Percentiles rank a stretch among this genome's conserved stretches.
Conservation (phyloP, 257 asterid species). For the Agastache rugosa region DNA sequence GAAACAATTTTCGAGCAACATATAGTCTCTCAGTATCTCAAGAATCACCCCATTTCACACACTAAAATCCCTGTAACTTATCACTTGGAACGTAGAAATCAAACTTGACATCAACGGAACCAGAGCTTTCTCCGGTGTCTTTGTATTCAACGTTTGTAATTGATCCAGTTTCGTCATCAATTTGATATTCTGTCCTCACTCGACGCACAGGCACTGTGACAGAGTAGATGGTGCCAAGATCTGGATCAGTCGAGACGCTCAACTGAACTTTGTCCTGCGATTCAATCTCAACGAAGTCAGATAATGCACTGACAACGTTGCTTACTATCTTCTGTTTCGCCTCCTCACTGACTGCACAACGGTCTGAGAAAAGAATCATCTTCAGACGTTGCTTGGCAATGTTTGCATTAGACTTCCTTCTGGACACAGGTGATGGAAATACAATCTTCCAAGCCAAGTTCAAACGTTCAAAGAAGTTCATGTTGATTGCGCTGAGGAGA, state of each 20-base stretch:
- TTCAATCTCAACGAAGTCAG: conserved; percentile 94
- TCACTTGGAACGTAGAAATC: conserved; percentile 86
- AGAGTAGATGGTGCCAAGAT: conserved; percentile 83
- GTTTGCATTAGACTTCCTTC: conserved; percentile 78
- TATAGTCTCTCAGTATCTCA: conserved; percentile 10
- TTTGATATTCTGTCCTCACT: conserved; percentile 68
- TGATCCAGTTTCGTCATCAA: conserved; percentile 73
- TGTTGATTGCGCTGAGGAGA: conserved; percentile 67
- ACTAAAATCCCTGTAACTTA: conserved; percentile 40
- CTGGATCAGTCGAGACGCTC: conserved; percentile 87
- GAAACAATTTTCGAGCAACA: conserved; percentile 24
- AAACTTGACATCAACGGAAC: conserved; percentile 93
- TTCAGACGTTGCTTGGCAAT: conserved; percentile 87
- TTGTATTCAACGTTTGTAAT: conserved; percentile 81
- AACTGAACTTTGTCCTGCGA: conserved; percentile 92
- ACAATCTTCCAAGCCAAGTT: conserved; percentile 95
- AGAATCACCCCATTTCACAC: conserved; percentile 35
- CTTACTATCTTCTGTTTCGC: conserved; percentile 93
- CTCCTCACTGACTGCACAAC: conserved; percentile 92
- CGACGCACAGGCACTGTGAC: conserved; percentile 87
- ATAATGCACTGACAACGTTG: conserved; percentile 72
- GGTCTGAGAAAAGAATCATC: conserved; percentile 95
- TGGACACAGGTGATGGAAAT: conserved; percentile 73
- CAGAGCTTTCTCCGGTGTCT: conserved; percentile 79
- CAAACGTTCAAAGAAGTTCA: conserved; percentile 85